These are phyloP conservation scores for Mycena citricolor DNA, from an alignment of 1,284 basidiomycete genomes.

Conservation along the genomic window DNA sequence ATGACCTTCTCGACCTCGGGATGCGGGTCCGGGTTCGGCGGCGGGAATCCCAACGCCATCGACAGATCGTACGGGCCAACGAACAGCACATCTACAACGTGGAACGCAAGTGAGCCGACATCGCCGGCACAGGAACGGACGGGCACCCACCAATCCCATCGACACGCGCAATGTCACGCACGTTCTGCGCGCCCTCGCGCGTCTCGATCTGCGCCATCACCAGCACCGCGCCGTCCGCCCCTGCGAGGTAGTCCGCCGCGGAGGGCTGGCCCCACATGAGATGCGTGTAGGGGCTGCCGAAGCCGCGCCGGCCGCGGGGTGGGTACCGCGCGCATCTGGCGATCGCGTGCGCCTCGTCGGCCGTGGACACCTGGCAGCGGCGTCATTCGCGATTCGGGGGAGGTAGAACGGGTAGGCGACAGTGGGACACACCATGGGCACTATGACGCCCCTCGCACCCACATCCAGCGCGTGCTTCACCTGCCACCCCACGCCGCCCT, in stretches of 20 bases:
- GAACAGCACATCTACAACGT: conserved; percentile 50
- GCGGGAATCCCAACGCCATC: conserved; percentile 54
- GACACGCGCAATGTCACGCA: conserved; percentile 60
- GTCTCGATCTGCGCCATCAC: conserved; percentile 72
- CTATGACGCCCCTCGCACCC: conserved; percentile 59
- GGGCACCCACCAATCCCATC: conserved; percentile 55
- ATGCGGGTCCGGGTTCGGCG: conserved; percentile 62
- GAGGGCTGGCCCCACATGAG: conserved; percentile 53
- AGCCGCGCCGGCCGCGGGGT: conserved; percentile 56
- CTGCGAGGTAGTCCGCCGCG: conserved; percentile 49
- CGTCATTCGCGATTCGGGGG: background rate
- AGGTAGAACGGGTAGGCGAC: too few relatives aligned
- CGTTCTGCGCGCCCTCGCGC: conserved; percentile 55
- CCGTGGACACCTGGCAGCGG: conserved; percentile 49
- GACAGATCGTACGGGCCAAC: conserved; percentile 73
- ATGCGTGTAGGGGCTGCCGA: conserved; percentile 61
- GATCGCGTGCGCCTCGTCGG: conserved; percentile 55
- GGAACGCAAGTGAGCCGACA: background rate
- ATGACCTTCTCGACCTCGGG: conserved; percentile 63
- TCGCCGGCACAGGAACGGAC: background rate
- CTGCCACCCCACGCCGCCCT: conserved; percentile 60
- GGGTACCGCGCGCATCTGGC: conserved; percentile 58
- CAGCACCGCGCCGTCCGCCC: conserved; percentile 56
- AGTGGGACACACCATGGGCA: conserved; percentile 76
- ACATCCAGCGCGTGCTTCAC: conserved; percentile 68